A percentile compares a stretch with the other conserved stretches of the same genome.
Conservation (phyloP, 1,284 basidiomycete species). For the Ustanciosporium gigantosporum region DNA sequence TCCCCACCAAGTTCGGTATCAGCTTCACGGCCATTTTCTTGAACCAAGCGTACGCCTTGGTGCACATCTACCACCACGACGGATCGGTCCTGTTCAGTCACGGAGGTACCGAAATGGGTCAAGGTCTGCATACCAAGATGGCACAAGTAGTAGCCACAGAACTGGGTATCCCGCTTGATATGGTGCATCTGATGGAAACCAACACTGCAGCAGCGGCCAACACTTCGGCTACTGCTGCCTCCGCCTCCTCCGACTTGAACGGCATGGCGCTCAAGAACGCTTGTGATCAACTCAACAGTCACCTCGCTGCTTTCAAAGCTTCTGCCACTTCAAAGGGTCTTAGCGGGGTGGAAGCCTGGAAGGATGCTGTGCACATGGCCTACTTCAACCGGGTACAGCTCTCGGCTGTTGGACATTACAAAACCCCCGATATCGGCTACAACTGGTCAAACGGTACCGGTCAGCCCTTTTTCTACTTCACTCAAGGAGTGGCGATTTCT, state of each 20-base stretch:
- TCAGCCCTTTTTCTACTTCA: slow-evolving; percentile 56
- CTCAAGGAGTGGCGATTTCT: slow-evolving; percentile 55
- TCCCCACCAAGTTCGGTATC: slow-evolving; percentile 62
- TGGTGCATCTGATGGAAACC: slow-evolving; percentile 52
- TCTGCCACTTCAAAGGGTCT: slow-evolving; percentile 25
- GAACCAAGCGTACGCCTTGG: slow-evolving; percentile 61
- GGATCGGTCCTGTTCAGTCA: slow-evolving; percentile 52
- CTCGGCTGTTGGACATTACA: slow-evolving; percentile 59
- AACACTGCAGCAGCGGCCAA: slow-evolving; percentile 59
- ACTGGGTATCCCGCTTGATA: slow-evolving; percentile 55
- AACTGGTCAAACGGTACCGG: slow-evolving; percentile 54
- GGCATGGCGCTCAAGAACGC: slow-evolving; percentile 59
- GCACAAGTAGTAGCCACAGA: slow-evolving; percentile 60
- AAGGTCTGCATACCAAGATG: slow-evolving; percentile 60
- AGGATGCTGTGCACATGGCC: slow-evolving; percentile 54
- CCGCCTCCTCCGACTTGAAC: slow-evolving; percentile 45
- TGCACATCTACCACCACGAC: slow-evolving; percentile 61
- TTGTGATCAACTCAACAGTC: slow-evolving; percentile 60
- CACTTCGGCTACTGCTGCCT: slow-evolving; percentile 58
- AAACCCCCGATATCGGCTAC: slow-evolving; percentile 60
- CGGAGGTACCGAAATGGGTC: slow-evolving; percentile 60
- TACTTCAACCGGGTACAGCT: slow-evolving; percentile 60
- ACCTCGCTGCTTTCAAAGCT: slow-evolving; percentile 40
- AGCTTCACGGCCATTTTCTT: slow-evolving; percentile 58
- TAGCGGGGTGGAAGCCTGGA: slow-evolving; percentile 39